phyloP scores from a whole-genome alignment of 2,329 filamentous ascomycete species.

The Huntiella omanensis region DNA sequence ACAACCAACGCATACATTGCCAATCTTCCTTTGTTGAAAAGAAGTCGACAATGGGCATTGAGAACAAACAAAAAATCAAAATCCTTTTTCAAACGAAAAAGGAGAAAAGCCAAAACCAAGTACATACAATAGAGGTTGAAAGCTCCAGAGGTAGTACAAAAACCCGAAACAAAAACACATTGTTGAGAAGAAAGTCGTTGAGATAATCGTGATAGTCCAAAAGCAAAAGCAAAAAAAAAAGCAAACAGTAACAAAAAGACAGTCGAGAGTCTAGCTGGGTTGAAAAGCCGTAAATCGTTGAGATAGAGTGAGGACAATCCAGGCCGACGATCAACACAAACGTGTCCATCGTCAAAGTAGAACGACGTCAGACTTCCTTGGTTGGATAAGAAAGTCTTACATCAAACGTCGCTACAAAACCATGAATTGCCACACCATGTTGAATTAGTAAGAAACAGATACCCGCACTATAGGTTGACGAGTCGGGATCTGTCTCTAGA shows the following conservation, averaged over 20 bases:
- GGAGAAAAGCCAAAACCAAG: not conserved
- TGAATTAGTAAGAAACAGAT: conserved; percentile 6
- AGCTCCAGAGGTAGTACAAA: not conserved
- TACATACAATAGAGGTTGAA: not conserved
- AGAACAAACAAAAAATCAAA: too few relatives aligned
- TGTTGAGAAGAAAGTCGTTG: conserved; percentile 7
- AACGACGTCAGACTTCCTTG: too few relatives aligned
- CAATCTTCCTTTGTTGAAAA: too few relatives aligned
- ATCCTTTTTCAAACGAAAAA: too few relatives aligned
- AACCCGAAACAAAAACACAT: not conserved
- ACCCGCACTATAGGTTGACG: too few relatives aligned
- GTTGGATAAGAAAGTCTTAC: too few relatives aligned
- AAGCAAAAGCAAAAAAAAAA: not conserved
- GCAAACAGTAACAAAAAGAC: conserved; percentile 1
- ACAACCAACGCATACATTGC: too few relatives aligned
- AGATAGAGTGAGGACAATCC: not conserved
- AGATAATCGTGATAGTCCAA: conserved; percentile 4
- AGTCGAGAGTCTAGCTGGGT: conserved; percentile 10
- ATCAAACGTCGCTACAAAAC: too few relatives aligned
- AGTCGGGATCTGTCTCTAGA: too few relatives aligned
- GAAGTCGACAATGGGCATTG: too few relatives aligned
- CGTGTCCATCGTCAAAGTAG: too few relatives aligned
- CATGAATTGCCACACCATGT: conserved; percentile 2
- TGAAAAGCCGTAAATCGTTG: conserved; percentile 12
- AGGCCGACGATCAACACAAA: too few relatives aligned